Evolutionary conservation across 2,329 filamentous ascomycete species (phyloP).

Genomic region (Alternaria dauci): DNA sequence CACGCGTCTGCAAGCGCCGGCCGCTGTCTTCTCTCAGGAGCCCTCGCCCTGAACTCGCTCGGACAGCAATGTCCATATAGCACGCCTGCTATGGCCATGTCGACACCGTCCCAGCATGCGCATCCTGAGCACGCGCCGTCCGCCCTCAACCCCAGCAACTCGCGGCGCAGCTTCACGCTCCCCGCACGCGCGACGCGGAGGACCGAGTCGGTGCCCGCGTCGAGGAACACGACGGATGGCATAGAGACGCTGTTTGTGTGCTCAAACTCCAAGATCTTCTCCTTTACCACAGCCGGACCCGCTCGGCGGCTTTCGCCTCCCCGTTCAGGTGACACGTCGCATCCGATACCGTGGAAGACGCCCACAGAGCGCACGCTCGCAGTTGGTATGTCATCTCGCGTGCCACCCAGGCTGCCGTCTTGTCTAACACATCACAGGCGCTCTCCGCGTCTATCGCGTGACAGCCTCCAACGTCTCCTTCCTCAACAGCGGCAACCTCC

Average conservation of each 20-base stretch:
- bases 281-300: conserved; percentile 60
- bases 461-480: conserved; percentile 83
- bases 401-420: not conserved
- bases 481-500: conserved; percentile 80
- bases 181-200: conserved; percentile 52
- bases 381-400: conserved; percentile 64
- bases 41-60: not conserved
- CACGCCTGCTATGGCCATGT: conserved; percentile 42
- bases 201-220: conserved; percentile 41
- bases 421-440: conserved; percentile 59
- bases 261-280: conserved; percentile 74
- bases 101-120: conserved; percentile 37
- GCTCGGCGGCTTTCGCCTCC: conserved; percentile 48
- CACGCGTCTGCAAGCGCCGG: conserved; percentile 6
- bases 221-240: conserved; percentile 52
- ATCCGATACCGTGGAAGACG: conserved; percentile 74
- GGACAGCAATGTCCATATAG: conserved; percentile 40
- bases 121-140: conserved; percentile 39
- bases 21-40: conserved; percentile 5
- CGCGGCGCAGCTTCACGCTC: conserved; percentile 59
- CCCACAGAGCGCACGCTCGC: conserved; percentile 83
- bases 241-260: conserved; percentile 79
- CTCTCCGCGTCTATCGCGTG: conserved; percentile 84
- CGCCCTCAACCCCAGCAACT: conserved; percentile 25
- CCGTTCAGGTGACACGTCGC: conserved; percentile 55